phyloP scores from a whole-genome alignment of 305 asterid genomes.

The Rubia balearica region DNA sequence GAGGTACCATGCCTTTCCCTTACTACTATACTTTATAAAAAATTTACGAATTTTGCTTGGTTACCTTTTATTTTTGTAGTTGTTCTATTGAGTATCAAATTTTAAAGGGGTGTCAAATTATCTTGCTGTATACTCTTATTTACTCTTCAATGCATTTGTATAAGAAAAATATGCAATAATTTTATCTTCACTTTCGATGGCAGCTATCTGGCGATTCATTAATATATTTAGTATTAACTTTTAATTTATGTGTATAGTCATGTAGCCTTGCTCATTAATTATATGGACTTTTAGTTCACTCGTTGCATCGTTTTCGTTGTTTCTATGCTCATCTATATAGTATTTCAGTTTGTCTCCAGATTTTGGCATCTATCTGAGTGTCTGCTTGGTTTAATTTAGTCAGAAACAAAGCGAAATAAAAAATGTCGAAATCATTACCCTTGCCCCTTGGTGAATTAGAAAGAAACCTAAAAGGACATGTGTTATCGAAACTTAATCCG shows the following conservation, averaged over 20 bases:
- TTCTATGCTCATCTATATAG: background rate
- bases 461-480: background rate
- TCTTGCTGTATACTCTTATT: background rate
- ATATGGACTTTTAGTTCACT: background rate
- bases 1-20: slow-evolving; percentile 50
- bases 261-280: background rate
- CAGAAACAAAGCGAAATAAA: background rate
- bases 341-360: background rate
- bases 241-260: background rate
- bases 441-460: background rate
- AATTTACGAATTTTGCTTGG: slow-evolving; percentile 14
- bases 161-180: background rate
- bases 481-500: background rate
- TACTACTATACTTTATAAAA: slow-evolving; percentile 10
- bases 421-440: background rate
- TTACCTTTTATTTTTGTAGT: slow-evolving; percentile 6
- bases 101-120: background rate
- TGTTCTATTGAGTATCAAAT: background rate
- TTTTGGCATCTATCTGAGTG: background rate
- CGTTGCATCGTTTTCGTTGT: background rate
- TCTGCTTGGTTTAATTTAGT: background rate
- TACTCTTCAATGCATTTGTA: background rate
- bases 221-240: background rate
- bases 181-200: background rate
- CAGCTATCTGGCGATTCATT: background rate